Base-by-base conservation (phyloP, 352 stramenopile genomes). In the Halophytophthora batemanensis region DNA sequence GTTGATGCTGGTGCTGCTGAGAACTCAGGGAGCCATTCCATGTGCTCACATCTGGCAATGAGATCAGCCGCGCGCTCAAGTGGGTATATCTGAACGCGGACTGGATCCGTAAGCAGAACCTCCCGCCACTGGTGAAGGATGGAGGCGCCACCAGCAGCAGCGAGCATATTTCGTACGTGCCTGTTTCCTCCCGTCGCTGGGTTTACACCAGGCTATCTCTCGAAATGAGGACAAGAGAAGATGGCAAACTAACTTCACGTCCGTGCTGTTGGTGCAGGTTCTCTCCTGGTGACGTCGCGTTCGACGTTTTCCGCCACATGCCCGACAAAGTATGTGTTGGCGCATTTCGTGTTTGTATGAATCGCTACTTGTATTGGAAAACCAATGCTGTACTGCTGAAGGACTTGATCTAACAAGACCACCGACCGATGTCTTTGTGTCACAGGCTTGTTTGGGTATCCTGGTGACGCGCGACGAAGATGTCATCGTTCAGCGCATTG, bases 41-140 rank as follows among this genome's bases (percentile, higher is more conserved):
- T 49, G 66, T 93, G 2, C 63, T 95, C 7, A 79, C 74, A 2
- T 88, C 82, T 40, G 72, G 71, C 18, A 81, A 71, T 41, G 74
- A 71, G 40, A 64, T 86, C 33, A 95, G 77, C 57, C 82, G 78
- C 28, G 79, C 80, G 11, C 59, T 93, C n/a, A 91, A 93, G 46
- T 95, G 84, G 84, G 84, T 93, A 1, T 93, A 90, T 47, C 39
- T 95, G 10, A 95, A 95, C 39, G 82, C 84, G 2, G 74, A 88
- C 22, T 95, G 84, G 84, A 93, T 95, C 57, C 78, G 84, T 10
- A 71, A 63, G 12, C 82, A 89, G 51, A 71, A 71, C 18, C 58
- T 95, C 2, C 59, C 70, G 17, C 56, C 60, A n/a, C 55, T 92
- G 38, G 59, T 68, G 35, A 42, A 46, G 18, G 61, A 73, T 29